Conservation (phyloP, 2,329 filamentous ascomycete species). For the Diaporthe citri region DNA sequence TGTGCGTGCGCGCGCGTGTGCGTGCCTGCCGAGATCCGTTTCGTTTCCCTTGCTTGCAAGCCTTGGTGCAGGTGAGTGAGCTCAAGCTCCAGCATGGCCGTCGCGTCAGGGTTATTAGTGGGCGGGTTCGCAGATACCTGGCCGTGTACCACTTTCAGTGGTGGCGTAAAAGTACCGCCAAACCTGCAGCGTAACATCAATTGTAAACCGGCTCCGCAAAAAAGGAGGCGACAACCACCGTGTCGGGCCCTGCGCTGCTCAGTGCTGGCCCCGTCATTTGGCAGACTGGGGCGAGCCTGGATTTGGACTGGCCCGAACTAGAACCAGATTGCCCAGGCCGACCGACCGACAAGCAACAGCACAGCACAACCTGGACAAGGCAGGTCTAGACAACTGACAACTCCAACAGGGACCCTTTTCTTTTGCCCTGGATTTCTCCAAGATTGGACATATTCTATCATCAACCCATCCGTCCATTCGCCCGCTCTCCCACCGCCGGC, state of each 20-base stretch:
- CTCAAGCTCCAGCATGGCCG: neutral
- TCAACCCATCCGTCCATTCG: neutral
- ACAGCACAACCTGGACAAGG: constrained; percentile 14
- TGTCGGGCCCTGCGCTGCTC: constrained; percentile 24
- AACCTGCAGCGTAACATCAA: constrained; percentile 31
- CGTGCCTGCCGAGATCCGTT: constrained; percentile 32
- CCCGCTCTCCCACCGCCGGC: neutral
- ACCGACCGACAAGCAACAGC: constrained; percentile 24
- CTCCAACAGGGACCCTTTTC: constrained; percentile 25
- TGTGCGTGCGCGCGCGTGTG: constrained; percentile 1
- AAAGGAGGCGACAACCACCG: constrained; percentile 37
- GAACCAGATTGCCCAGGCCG: constrained; percentile 25
- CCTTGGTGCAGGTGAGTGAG: constrained; percentile 4
- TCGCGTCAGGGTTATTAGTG: constrained; percentile 31
- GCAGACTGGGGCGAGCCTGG: constrained; percentile 22
- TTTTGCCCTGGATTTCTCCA: neutral
- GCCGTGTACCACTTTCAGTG: neutral
- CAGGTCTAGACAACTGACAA: constrained; percentile 18
- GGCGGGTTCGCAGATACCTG: constrained; percentile 11
- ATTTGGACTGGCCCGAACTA: constrained; percentile 27
- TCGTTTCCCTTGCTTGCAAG: neutral
- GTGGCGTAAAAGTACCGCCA: constrained; percentile 7
- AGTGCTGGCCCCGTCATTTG: constrained; percentile 32
- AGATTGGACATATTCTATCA: constrained; percentile 26
- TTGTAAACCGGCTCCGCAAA: constrained; percentile 30